Percentiles rank a stretch among this genome's conserved stretches.
Evolutionary conservation across 2,329 filamentous ascomycete species (phyloP).

Genomic region (Cladorrhinum sp.): DNA sequence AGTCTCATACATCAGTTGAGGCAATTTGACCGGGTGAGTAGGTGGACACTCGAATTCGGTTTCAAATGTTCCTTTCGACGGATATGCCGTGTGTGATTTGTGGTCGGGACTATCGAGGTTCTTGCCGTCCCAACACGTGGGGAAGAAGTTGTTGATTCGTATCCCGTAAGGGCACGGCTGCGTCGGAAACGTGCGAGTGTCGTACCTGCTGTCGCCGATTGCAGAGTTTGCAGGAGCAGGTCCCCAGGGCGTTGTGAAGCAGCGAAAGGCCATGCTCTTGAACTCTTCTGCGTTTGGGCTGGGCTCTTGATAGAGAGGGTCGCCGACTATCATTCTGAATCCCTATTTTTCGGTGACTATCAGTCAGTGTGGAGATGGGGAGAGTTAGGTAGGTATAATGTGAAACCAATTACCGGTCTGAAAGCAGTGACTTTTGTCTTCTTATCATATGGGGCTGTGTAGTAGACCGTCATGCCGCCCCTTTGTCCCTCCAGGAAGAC

Average conservation of each 20-base stretch:
- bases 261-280: conserved; percentile 13
- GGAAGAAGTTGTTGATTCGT: conserved; percentile 41
- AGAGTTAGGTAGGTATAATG: not conserved
- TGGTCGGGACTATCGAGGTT: conserved; percentile 55
- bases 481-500: conserved; percentile 6
- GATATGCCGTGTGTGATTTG: conserved; percentile 29
- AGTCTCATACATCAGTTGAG: conserved; percentile 39
- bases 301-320: conserved; percentile 22
- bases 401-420: conserved; percentile 29
- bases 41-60: conserved; percentile 22
- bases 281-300: conserved; percentile 31
- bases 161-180: conserved; percentile 38
- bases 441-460: conserved; percentile 24
- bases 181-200: conserved; percentile 33
- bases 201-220: not conserved
- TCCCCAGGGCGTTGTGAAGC: conserved; percentile 15
- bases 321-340: conserved; percentile 41
- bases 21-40: conserved; percentile 27
- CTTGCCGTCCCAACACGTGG: conserved; percentile 59
- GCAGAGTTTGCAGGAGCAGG: conserved; percentile 9
- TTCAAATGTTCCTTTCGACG: conserved; percentile 25
- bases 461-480: conserved; percentile 23
- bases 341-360: conserved; percentile 28
- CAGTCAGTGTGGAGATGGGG: conserved; percentile 6
- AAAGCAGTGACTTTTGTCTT: conserved; percentile 38